These are phyloP conservation scores for Fragosphaeria purpurea DNA, from an alignment of 2,329 filamentous ascomycete genomes.

Conservation along the genomic window DNA sequence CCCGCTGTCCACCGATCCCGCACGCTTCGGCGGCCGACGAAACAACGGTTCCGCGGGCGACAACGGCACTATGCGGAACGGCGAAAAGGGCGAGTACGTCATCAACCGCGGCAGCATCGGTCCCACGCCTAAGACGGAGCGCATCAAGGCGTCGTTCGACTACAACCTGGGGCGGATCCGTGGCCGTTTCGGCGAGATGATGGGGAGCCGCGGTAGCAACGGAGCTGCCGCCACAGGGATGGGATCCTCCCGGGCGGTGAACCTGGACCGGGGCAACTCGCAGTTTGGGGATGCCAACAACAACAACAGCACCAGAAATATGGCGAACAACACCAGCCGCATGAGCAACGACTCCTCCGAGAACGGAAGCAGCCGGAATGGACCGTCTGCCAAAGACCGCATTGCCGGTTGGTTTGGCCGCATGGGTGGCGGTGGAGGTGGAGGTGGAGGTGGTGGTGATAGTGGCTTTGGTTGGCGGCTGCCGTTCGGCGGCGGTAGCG, in stretches of 20 bases:
- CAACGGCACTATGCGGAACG: constrained; percentile 12
- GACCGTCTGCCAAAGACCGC: constrained; percentile 23
- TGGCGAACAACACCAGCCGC: constrained; percentile 15
- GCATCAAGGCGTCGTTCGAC: constrained; percentile 29
- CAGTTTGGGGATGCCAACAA: constrained; percentile 32
- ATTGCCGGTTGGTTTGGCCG: constrained; percentile 28
- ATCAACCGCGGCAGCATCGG: constrained; percentile 39
- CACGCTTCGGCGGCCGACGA: background rate
- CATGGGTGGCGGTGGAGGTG: constrained; percentile 8
- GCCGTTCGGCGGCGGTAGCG: constrained; percentile 11
- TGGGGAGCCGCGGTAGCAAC: constrained; percentile 12
- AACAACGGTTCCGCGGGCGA: background rate
- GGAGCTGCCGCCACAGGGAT: background rate
- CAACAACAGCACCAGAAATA: background rate
- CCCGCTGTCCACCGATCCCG: constrained; percentile 29
- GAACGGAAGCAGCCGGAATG: constrained; percentile 12
- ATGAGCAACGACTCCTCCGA: constrained; percentile 18
- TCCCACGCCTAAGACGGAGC: constrained; percentile 34
- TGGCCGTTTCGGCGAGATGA: constrained; percentile 22
- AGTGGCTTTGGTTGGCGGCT: background rate
- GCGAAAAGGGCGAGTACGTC: constrained; percentile 25
- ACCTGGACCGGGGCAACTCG: constrained; percentile 43
- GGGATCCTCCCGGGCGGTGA: constrained; percentile 14
- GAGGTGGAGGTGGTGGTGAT: no score
- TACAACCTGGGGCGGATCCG: constrained; percentile 26